A percentile compares a stretch with the other conserved stretches of the same genome.
Conservation (phyloP, 73 alveolate genomes). For the Paraurostyla sp. region DNA sequence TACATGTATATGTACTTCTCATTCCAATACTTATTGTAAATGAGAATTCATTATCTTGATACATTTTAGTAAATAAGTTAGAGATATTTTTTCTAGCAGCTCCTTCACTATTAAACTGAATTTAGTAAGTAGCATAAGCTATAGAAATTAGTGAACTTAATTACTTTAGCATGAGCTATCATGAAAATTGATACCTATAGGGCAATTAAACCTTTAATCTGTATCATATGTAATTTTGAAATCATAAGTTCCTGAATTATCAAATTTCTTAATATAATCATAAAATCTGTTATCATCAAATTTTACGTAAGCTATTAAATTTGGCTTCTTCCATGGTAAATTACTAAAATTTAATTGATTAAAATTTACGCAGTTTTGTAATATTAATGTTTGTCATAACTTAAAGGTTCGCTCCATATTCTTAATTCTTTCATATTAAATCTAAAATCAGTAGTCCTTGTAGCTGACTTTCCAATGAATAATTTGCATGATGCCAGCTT, state of each 20-base stretch:
- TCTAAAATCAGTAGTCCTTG: conserved; percentile 2
- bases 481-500: not conserved
- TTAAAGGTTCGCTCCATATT: not conserved
- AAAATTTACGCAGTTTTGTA: not conserved
- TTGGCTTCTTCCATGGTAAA: conserved; percentile 28
- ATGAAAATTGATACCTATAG: not conserved
- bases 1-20: not conserved
- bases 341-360: not conserved
- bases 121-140: not conserved
- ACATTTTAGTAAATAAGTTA: not conserved
- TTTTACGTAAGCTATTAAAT: not conserved
- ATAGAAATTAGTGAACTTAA: not conserved
- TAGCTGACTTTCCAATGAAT: not conserved
- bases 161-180: not conserved
- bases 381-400: not conserved
- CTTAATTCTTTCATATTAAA: not conserved
- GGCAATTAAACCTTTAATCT: not conserved
- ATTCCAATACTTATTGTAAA: not conserved
- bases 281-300: conserved; percentile 1
- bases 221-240: not conserved
- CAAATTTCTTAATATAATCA: not conserved
- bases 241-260: not conserved
- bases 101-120: not conserved
- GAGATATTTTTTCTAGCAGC: not conserved
- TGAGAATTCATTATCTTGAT: not conserved